A percentile compares a stretch with the other conserved stretches of the same genome.
These are phyloP conservation scores for Lobosporangium transversale DNA, from an alignment of 192 early-diverging fungal species.

Conservation along the genomic window DNA sequence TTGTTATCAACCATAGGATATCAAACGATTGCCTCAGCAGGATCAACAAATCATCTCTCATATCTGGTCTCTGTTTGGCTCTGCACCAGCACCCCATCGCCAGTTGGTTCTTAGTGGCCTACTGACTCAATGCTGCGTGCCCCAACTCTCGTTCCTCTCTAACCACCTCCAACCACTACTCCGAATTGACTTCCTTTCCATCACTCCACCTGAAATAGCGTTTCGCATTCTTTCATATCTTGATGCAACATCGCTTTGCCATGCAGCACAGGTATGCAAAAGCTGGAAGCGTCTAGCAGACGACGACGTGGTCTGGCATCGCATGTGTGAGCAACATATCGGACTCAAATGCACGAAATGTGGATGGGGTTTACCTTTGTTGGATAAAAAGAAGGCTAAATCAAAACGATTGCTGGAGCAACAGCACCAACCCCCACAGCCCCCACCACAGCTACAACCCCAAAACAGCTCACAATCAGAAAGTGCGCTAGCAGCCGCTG, in stretches of 20 bases:
- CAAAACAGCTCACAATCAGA: slow-evolving; percentile 8
- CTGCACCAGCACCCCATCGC: slow-evolving; percentile 71
- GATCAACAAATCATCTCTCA: slow-evolving; percentile 72
- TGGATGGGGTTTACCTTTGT: slow-evolving; percentile 95
- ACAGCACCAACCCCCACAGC: slow-evolving; percentile 17
- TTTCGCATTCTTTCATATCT: slow-evolving; percentile 89
- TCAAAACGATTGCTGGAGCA: slow-evolving; percentile 38
- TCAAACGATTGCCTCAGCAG: slow-evolving; percentile 63
- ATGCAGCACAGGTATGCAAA: slow-evolving; percentile 87
- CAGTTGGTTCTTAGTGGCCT: slow-evolving; percentile 78
- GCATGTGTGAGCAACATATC: slow-evolving; percentile 98
- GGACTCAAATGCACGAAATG: slow-evolving; percentile 95
- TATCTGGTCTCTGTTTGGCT: slow-evolving; percentile 77
- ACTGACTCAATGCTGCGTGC: slow-evolving; percentile 83
- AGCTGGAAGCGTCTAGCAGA: slow-evolving; percentile 87
- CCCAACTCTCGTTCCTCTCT: slow-evolving; percentile 87
- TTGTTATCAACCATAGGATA: slow-evolving; percentile 52
- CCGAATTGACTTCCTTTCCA: slow-evolving; percentile 85
- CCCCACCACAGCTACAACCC: slow-evolving; percentile 22
- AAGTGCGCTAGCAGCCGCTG: slow-evolving; percentile 1
- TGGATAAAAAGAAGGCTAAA: slow-evolving; percentile 70
- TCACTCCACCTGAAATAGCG: slow-evolving; percentile 81
- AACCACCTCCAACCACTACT: slow-evolving; percentile 74
- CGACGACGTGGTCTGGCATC: slow-evolving; percentile 94
- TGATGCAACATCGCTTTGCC: slow-evolving; percentile 91